Percentiles rank a stretch among this genome's conserved stretches.
Conservation (phyloP, 2,329 filamentous ascomycete species). For the Pseudonectria buxi region DNA sequence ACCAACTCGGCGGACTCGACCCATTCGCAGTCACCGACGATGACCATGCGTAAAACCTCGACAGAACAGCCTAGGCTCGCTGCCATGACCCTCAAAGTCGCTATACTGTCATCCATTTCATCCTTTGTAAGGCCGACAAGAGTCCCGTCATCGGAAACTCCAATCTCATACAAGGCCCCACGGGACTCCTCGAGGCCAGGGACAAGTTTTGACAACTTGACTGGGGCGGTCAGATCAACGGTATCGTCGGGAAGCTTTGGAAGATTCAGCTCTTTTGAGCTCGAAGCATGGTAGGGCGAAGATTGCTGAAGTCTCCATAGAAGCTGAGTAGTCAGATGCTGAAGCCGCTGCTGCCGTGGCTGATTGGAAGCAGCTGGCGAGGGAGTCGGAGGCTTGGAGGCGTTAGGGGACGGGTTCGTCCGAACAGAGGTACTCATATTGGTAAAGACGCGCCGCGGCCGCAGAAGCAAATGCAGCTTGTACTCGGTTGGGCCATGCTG, state of each 20-base stretch:
- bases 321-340: slow-evolving; percentile 90
- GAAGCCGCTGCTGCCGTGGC: slow-evolving; percentile 73
- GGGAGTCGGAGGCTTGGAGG: slow-evolving; percentile 18
- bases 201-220: slow-evolving; percentile 51
- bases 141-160: slow-evolving; percentile 88
- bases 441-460: slow-evolving; percentile 67
- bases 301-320: slow-evolving; percentile 94
- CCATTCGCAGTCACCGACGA: slow-evolving; percentile 82
- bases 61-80: slow-evolving; percentile 83
- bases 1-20: slow-evolving; percentile 35
- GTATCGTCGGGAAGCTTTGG: slow-evolving; percentile 65
- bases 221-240: slow-evolving; percentile 38
- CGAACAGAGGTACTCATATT: slow-evolving; percentile 54
- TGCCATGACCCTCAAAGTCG: slow-evolving; percentile 83
- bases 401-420: neutral
- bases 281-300: slow-evolving; percentile 80
- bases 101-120: slow-evolving; percentile 86
- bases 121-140: slow-evolving; percentile 83
- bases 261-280: slow-evolving; percentile 66
- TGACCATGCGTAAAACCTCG: slow-evolving; percentile 72
- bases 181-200: slow-evolving; percentile 87
- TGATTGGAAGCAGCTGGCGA: slow-evolving; percentile 48
- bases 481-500: slow-evolving; percentile 95
- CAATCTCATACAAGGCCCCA: slow-evolving; percentile 92
- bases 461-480: slow-evolving; percentile 83